phyloP scores from a whole-genome alignment of 495 filamentous ascomycete genomes.

The Xylaria scruposa region DNA sequence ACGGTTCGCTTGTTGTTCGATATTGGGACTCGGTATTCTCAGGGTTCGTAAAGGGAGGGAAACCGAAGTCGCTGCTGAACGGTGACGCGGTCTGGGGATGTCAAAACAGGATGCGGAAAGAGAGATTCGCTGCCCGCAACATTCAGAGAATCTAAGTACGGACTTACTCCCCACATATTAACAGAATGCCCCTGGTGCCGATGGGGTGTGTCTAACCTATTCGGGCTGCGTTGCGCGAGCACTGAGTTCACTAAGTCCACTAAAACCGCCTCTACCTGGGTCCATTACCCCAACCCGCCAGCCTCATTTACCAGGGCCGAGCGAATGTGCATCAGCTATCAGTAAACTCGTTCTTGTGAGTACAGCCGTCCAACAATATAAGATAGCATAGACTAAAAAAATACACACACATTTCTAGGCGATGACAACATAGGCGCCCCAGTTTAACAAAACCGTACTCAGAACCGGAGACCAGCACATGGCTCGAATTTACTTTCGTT shows the following conservation, averaged over 20 bases:
- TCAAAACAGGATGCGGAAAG: conserved; percentile 14
- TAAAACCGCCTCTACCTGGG: neutral
- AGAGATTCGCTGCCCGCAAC: conserved; percentile 24
- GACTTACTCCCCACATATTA: conserved; percentile 24
- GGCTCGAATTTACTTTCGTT: conserved; percentile 1
- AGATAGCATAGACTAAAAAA: neutral
- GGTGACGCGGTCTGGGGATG: conserved; percentile 9
- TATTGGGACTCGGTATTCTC: neutral
- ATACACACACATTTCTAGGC: neutral
- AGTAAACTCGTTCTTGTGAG: neutral
- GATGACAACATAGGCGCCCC: conserved; percentile 3
- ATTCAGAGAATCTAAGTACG: conserved; percentile 7
- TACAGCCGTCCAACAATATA: neutral
- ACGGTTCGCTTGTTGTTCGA: neutral
- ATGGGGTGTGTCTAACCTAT: neutral
- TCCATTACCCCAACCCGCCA: neutral
- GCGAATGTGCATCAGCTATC: neutral
- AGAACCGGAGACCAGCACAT: neutral
- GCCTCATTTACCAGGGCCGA: conserved; percentile 9
- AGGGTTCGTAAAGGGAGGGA: neutral
- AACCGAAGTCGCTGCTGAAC: neutral
- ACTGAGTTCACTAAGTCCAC: neutral
- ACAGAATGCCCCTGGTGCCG: conserved; percentile 14
- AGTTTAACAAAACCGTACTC: neutral
- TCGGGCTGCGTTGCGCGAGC: neutral